Evolutionary conservation across 495 filamentous ascomycete genomes (phyloP), one percentile per base, ranked within the genome.

Genomic region (Pseudotulostoma volvatum): DNA sequence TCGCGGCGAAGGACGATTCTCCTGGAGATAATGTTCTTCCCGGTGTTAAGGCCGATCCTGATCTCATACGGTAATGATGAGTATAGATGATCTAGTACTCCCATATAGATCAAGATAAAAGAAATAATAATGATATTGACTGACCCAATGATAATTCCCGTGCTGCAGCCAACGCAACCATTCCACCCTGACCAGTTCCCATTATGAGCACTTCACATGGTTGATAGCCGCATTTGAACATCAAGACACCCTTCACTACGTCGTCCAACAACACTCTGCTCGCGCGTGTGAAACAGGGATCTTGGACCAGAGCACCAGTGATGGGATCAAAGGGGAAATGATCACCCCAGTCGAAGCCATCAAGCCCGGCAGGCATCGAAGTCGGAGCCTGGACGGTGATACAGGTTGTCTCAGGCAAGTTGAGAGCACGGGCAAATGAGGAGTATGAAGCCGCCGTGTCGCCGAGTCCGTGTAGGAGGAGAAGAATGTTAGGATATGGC

Each of bases 311-410:
- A 0, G 66, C 70, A 1, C 79, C 81, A 2, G 65, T 70, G 1
- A 58, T 46, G 33, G 54, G 47, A 37, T 81, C 73, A 35, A 94
- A 73, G 2, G 67, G 50, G 21, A 97, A 56, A 51, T 97, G 88
- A 54, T 96, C 83, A 36, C 86, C 86, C 88, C 87, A 96, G 59
- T 95, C 85, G 52, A 76, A 95, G 16, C 83, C 84, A 36, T 84
- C 73, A 2, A 82, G 53, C 4, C 70, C 57, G 16, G 76, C 68
- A 4, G 87, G 85, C 2, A 96, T 60, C 0, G 74, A 73, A n/a
- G 58, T 64, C 0, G 79, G 75, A 0, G 74, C 90, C 52, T 77
- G 79, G 18, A 96, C 54, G 3, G 84, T 73, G 23, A 97, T 66
- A 49, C 74, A 70, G 19, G 73, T 68, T 31, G 92, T 90, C 49